phyloP scores from a whole-genome alignment of 768 basidiomycete genomes.

The Lyophyllum decastes region DNA sequence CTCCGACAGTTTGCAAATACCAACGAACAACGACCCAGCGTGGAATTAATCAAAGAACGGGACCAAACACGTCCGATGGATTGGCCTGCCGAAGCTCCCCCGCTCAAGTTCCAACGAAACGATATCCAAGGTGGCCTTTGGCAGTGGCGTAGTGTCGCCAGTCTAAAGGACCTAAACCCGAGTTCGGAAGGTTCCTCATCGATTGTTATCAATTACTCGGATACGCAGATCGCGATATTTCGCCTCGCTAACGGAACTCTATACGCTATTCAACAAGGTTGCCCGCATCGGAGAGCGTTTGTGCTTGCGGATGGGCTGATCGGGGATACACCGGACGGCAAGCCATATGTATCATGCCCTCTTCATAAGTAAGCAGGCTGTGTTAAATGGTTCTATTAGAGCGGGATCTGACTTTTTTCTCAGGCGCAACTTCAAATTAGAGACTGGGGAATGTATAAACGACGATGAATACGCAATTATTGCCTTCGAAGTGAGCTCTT shows the following conservation, averaged over 20 bases:
- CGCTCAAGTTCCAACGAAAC: slow-evolving; percentile 41
- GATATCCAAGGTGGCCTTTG: slow-evolving; percentile 43
- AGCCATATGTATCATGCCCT: slow-evolving; percentile 40
- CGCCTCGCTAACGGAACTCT: slow-evolving; percentile 58
- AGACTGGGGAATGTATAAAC: slow-evolving; percentile 57
- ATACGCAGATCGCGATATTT: slow-evolving; percentile 70
- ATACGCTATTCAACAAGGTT: slow-evolving; percentile 73
- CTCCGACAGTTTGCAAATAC: slow-evolving; percentile 73
- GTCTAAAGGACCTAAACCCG: slow-evolving; percentile 47
- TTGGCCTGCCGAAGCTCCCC: slow-evolving; percentile 61
- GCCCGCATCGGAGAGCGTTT: slow-evolving; percentile 56
- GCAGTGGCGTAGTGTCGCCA: slow-evolving; percentile 57
- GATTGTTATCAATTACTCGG: slow-evolving; percentile 59
- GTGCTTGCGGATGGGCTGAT: slow-evolving; percentile 72
- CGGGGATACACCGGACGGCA: slow-evolving; percentile 60
- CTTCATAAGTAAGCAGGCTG: slow-evolving; percentile 14
- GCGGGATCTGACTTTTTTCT: slow-evolving; percentile 40
- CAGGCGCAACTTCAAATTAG: slow-evolving; percentile 64
- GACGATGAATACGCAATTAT: slow-evolving; percentile 61
- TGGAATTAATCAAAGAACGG: slow-evolving; percentile 59
- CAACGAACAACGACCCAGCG: slow-evolving; percentile 40
- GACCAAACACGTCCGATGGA: slow-evolving; percentile 66
- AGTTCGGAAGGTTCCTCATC: slow-evolving; percentile 48
- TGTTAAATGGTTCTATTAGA: neutral
- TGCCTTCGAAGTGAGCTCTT: slow-evolving; percentile 57